Percentiles rank a stretch among this genome's conserved stretches.
Conservation (phyloP, 2,329 filamentous ascomycete genomes). For the Cryphonectria carpinicola region DNA sequence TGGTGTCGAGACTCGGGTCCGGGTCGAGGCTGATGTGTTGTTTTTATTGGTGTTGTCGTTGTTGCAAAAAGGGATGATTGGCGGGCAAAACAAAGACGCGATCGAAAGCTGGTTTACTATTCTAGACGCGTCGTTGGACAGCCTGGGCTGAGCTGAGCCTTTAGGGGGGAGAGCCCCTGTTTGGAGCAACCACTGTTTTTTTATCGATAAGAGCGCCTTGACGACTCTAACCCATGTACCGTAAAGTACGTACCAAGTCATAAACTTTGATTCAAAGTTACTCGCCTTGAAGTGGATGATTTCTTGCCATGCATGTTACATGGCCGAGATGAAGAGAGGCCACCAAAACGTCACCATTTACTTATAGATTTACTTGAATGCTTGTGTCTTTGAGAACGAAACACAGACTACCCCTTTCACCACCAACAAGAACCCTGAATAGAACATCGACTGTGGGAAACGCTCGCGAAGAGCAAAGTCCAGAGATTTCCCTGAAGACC, state of each 20-base stretch:
- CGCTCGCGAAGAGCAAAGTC: not conserved
- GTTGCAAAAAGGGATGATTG: not conserved
- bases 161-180: conserved; percentile 4
- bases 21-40: not conserved
- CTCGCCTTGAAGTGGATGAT: not conserved
- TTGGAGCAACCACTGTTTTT: not conserved
- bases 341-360: not conserved
- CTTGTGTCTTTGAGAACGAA: not conserved
- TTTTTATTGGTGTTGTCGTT: conserved; percentile 11
- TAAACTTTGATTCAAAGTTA: not conserved
- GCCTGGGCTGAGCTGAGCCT: not conserved
- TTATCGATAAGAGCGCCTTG: not conserved
- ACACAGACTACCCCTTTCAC: not conserved
- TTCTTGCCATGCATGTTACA: not conserved
- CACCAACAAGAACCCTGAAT: not conserved
- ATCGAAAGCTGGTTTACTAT: conserved; percentile 12
- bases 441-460: not conserved
- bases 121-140: conserved; percentile 18
- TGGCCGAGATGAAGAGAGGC: not conserved
- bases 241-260: not conserved
- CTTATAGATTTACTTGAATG: not conserved
- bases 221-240: not conserved
- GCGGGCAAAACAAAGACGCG: conserved; percentile 10
- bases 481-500: not conserved
- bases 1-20: not conserved